Percentiles rank a stretch among this genome's conserved stretches.
Evolutionary conservation across 2,329 filamentous ascomycete genomes (phyloP).

Genomic region (Cercospora zeina): DNA sequence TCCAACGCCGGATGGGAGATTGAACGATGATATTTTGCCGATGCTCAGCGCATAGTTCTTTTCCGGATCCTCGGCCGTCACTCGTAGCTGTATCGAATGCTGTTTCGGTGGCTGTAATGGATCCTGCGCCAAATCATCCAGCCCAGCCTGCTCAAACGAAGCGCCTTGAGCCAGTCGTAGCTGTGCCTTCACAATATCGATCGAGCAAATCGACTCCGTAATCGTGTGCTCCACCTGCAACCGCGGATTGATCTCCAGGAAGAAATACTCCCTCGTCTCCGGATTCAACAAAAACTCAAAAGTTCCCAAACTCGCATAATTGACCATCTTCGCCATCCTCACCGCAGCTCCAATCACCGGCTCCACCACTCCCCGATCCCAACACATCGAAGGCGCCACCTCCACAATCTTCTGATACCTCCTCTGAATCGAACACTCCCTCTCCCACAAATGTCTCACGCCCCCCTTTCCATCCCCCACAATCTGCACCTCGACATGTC

Average conservation of each 20-base stretch:
- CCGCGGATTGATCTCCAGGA: conserved; percentile 62
- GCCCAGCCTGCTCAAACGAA: conserved; percentile 39
- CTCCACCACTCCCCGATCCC: conserved; percentile 50
- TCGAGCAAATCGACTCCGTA: conserved; percentile 56
- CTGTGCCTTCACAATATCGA: conserved; percentile 59
- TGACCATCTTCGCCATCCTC: conserved; percentile 53
- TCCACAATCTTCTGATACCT: conserved; percentile 64
- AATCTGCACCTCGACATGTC: conserved; percentile 63
- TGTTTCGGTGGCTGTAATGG: conserved; percentile 43
- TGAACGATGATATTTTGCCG: conserved; percentile 58
- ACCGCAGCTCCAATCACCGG: conserved; percentile 57
- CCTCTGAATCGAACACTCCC: conserved; percentile 62
- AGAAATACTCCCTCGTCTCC: conserved; percentile 54
- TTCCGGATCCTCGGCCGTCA: conserved; percentile 59
- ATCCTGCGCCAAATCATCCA: conserved; percentile 35
- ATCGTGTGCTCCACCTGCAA: conserved; percentile 65
- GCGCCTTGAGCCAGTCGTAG: conserved; percentile 56
- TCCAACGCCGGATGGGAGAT: conserved; percentile 59
- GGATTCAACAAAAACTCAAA: conserved; percentile 64
- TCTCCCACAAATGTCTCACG: conserved; percentile 59
- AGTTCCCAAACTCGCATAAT: conserved; percentile 61
- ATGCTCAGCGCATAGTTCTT: conserved; percentile 59
- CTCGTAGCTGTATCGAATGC: conserved; percentile 57
- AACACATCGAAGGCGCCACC: conserved; percentile 55
- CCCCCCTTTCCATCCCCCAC: conserved; percentile 57